These are phyloP conservation scores for Raddia guianensis DNA, from an alignment of 176 grass and related monocot species.

Conservation along the genomic window DNA sequence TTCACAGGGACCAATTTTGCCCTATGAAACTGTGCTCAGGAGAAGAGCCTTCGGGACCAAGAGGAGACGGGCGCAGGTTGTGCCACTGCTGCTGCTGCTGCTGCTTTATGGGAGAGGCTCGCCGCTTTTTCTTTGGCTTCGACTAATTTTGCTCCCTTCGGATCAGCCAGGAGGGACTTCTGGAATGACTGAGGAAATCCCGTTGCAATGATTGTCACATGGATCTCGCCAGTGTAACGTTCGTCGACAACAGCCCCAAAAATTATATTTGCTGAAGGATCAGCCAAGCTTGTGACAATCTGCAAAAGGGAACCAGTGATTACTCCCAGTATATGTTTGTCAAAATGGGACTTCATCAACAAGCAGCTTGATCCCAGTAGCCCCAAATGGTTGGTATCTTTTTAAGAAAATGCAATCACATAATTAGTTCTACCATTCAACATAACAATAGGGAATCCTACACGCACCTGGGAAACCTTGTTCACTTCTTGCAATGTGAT, in stretches of 20 bases:
- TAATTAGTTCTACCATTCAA: background rate
- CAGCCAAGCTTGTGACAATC: conserved; percentile 93
- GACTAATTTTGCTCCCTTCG: conserved; percentile 55
- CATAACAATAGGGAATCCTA: background rate
- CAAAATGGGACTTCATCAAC: background rate
- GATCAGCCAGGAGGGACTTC: conserved; percentile 72
- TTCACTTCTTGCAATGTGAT: conserved; percentile 98
- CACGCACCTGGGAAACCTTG: conserved; percentile 84
- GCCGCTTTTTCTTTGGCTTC: conserved; percentile 63
- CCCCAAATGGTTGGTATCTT: background rate
- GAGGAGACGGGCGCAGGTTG: conserved; percentile 41
- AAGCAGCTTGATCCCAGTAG: background rate
- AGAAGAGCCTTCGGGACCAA: conserved; percentile 73
- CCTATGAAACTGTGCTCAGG: conserved; percentile 31
- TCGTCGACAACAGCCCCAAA: conserved; percentile 96
- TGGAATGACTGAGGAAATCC: conserved; percentile 95
- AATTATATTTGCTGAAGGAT: conserved; percentile 96
- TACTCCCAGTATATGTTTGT: background rate
- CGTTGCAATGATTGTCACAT: conserved; percentile 94
- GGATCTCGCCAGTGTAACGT: conserved; percentile 82
- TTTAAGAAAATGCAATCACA: background rate
- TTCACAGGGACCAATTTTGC: background rate
- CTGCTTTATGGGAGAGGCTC: conserved; percentile 35
- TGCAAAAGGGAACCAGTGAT: conserved; percentile 36
- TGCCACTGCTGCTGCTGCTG: background rate